These are phyloP conservation scores for Mortierella sp. DNA, from an alignment of 371 early-diverging fungal species.

Conservation along the genomic window DNA sequence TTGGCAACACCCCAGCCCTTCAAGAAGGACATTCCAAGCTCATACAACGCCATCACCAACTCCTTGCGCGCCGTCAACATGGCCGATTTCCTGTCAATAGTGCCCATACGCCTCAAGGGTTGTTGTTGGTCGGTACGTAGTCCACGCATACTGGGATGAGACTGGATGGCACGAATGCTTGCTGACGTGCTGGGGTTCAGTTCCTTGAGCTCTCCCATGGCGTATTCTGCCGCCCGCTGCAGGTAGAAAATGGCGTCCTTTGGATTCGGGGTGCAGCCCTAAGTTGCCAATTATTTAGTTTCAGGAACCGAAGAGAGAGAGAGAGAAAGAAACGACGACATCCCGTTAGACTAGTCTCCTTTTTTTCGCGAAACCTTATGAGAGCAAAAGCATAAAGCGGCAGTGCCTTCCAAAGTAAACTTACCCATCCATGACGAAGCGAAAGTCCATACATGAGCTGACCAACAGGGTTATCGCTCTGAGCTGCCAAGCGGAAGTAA, in stretches of 20 bases:
- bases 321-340: not conserved
- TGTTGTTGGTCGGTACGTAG: conserved; percentile 5
- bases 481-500: conserved; percentile 85
- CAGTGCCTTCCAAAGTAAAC: not conserved
- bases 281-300: not conserved
- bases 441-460: conserved; percentile 91
- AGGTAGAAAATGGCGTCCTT: conserved; percentile 77
- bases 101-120: conserved; percentile 35
- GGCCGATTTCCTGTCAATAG: conserved; percentile 28
- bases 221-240: conserved; percentile 83
- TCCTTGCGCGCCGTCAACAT: conserved; percentile 62
- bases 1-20: conserved; percentile 92
- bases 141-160: conserved; percentile 9
- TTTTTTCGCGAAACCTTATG: not conserved
- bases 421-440: conserved; percentile 90
- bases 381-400: not conserved
- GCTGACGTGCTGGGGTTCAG: conserved; percentile 40
- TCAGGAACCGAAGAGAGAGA: not conserved
- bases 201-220: conserved; percentile 70
- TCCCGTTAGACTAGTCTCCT: not conserved
- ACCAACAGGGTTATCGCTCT: conserved; percentile 79
- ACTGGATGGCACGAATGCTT: conserved; percentile 32
- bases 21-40: conserved; percentile 87
- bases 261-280: conserved; percentile 79
- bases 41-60: conserved; percentile 86